phyloP scores from a whole-genome alignment of 2,329 filamentous ascomycete species.

The Neopestalotiopsis rosae region DNA sequence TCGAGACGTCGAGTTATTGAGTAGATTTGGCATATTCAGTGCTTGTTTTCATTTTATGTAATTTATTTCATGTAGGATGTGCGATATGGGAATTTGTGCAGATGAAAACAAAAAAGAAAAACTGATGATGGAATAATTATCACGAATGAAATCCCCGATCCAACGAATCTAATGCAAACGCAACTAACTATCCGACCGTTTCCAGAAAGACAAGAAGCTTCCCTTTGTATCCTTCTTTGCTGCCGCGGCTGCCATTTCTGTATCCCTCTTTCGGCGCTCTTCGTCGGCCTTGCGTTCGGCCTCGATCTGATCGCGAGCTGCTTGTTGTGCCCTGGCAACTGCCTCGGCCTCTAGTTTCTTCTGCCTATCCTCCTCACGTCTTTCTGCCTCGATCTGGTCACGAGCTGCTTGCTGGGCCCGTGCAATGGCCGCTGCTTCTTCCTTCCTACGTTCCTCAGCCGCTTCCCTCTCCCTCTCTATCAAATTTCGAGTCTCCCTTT shows the following conservation, averaged over 20 bases:
- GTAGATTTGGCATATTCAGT: too few relatives aligned
- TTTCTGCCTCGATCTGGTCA: conserved; percentile 45
- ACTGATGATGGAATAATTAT: too few relatives aligned
- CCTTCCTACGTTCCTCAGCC: conserved; percentile 32
- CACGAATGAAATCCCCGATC: too few relatives aligned
- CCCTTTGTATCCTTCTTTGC: conserved; percentile 51
- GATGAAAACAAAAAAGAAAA: too few relatives aligned
- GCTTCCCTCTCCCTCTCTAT: conserved; percentile 43
- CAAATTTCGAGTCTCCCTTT: conserved; percentile 45
- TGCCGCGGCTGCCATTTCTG: conserved; percentile 39
- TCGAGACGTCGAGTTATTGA: too few relatives aligned
- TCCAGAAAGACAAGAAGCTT: conserved; percentile 23
- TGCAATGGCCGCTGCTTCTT: conserved; percentile 32
- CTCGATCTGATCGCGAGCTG: conserved; percentile 36
- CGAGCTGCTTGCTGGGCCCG: conserved; percentile 40
- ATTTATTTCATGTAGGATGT: too few relatives aligned
- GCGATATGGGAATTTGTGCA: too few relatives aligned
- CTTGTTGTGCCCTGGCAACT: conserved; percentile 38
- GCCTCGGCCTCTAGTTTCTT: conserved; percentile 29
- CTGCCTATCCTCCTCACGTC: conserved; percentile 36
- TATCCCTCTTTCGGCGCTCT: conserved; percentile 14
- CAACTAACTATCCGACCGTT: too few relatives aligned
- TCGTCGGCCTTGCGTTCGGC: too few relatives aligned
- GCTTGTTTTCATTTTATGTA: too few relatives aligned
- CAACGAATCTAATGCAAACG: too few relatives aligned